These are phyloP conservation scores for Microcyclospora pomicola DNA, from an alignment of 2,329 filamentous ascomycete species.

Conservation along the genomic window DNA sequence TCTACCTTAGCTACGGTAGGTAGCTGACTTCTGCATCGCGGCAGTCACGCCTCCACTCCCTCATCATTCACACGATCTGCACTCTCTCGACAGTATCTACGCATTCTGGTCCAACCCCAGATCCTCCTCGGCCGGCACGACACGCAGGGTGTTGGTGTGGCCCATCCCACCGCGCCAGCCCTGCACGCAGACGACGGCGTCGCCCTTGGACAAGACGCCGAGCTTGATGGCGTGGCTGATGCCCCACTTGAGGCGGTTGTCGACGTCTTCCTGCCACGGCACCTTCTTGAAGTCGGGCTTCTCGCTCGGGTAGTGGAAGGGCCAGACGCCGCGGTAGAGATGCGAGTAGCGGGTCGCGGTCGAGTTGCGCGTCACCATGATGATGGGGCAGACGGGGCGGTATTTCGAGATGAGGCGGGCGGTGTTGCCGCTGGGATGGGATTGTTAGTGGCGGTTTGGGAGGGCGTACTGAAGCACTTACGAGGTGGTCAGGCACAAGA, in stretches of 20 bases:
- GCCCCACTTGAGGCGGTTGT: conserved; percentile 94
- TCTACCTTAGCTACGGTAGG: no score
- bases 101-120: conserved; percentile 36
- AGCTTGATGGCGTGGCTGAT: conserved; percentile 77
- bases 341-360: conserved; percentile 79
- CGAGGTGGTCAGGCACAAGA: conserved; percentile 89
- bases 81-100: conserved; percentile 13
- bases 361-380: conserved; percentile 90
- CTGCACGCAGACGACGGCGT: conserved; percentile 71
- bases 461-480: conserved; percentile 62
- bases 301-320: conserved; percentile 81
- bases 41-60: no score
- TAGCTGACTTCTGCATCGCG: no score
- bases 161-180: conserved; percentile 87
- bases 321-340: conserved; percentile 94
- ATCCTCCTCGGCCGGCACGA: conserved; percentile 37
- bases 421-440: conserved; percentile 56
- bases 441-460: conserved; percentile 57
- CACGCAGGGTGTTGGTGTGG: conserved; percentile 66
- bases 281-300: conserved; percentile 90
- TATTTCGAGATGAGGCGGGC: conserved; percentile 96
- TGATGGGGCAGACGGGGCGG: conserved; percentile 95
- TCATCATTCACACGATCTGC: no score
- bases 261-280: conserved; percentile 98
- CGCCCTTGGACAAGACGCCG: conserved; percentile 56